Percentiles rank a stretch among this genome's conserved stretches.
Conservation (phyloP, 805 yeast genomes). For the Saccharomycopsis schoenii region DNA sequence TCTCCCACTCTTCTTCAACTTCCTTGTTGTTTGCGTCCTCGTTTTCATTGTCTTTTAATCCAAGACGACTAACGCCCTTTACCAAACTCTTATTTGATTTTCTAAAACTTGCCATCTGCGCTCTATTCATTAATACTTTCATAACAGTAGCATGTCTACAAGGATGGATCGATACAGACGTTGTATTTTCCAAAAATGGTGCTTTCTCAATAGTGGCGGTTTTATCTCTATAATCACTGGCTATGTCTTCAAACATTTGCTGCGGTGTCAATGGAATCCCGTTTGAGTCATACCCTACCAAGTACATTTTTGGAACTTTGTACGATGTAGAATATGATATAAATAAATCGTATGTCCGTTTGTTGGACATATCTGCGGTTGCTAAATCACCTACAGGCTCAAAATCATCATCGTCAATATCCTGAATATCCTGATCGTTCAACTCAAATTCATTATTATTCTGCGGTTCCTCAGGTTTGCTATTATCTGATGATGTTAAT, state of each 20-base stretch:
- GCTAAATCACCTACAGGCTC: constrained; percentile 23
- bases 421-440: constrained; percentile 27
- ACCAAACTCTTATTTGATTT: constrained; percentile 24
- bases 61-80: constrained; percentile 38
- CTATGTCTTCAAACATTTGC: constrained; percentile 91
- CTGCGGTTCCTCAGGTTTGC: constrained; percentile 1
- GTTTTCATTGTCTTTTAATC: constrained; percentile 31
- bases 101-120: constrained; percentile 38
- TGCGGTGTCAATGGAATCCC: constrained; percentile 83
- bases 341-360: constrained; percentile 77
- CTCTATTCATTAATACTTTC: constrained; percentile 74
- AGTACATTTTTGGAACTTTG: constrained; percentile 88
- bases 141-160: constrained; percentile 93
- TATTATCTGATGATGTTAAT: not conserved
- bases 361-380: constrained; percentile 24
- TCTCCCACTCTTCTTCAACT: constrained; percentile 47
- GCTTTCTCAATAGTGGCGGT: constrained; percentile 93
- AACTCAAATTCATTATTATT: constrained; percentile 1
- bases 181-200: constrained; percentile 68
- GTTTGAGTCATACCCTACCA: constrained; percentile 74
- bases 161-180: constrained; percentile 84
- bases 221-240: constrained; percentile 85
- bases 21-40: constrained; percentile 24
- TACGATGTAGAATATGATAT: constrained; percentile 91
- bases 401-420: constrained; percentile 39